Evolutionary conservation across 345 rosid species (phyloP), one percentile per base, ranked within the genome.

Genomic region (Citrus sp.): DNA sequence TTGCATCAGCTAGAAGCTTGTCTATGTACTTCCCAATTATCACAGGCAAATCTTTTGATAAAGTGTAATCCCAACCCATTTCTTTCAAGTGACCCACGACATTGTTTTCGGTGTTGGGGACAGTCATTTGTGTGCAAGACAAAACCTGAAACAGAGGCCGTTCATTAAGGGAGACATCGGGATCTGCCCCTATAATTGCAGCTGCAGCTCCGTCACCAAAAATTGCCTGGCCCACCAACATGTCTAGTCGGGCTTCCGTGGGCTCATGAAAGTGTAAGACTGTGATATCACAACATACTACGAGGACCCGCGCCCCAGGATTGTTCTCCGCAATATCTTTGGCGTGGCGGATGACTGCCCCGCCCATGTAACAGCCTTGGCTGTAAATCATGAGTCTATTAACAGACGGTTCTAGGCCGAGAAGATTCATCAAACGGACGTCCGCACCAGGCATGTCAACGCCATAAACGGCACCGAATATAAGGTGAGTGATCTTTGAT

Each of bases 391-490:
- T 85, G 54, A 82, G 77, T 22, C 86, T 78, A 56, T 85, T 85
- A 6, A 85, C 84, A 0, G 84, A 85, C 2, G 79, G 77, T 18
- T 81, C 76, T 5, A 84, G 84, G 25, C 85, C 85, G 22, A 84
- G 24, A 40, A 86, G 87, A 72, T 86, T 81, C 16, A 83, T 82
- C 49, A 86, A 85, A 55, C 77, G 88, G 79, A 79, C 80, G 38
- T 86, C 87, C 3, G 88, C 88, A 0, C 87, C 87, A 2, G 87
- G 85, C 83, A 86, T 81, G 76, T 81, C 87, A 0, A 79, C 82
- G 1, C 88, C 88, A 13, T 75, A 70, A 0, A 80, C 74, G 16
- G 87, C 80, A 70, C 84, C 77, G 51, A 86, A 86, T 59, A 86
- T 77, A 2, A 86, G 62, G 59, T 84, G 89, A 1, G 89, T 84